A percentile compares a stretch with the other conserved stretches of the same genome.
These are phyloP conservation scores for Alternaria sp. DNA, from an alignment of 2,329 filamentous ascomycete species.

Conservation along the genomic window DNA sequence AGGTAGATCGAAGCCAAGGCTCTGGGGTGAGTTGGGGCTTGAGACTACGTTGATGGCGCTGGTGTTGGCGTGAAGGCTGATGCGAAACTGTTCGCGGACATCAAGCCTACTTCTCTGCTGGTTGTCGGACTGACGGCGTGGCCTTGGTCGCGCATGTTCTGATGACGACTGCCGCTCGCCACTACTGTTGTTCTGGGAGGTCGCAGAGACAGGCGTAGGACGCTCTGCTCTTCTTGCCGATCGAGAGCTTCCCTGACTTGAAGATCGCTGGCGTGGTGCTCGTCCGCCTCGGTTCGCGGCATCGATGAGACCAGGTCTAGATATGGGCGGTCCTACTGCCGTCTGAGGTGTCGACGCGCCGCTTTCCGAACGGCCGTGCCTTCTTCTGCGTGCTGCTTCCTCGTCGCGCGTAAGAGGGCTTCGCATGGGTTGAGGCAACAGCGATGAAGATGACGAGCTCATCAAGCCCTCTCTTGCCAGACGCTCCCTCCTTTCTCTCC, in stretches of 20 bases:
- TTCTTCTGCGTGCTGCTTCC: slow-evolving; percentile 40
- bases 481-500: slow-evolving; percentile 44
- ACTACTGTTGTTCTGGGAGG: slow-evolving; percentile 65
- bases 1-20: slow-evolving; percentile 36
- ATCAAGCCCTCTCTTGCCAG: slow-evolving; percentile 51
- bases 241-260: slow-evolving; percentile 57
- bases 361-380: slow-evolving; percentile 47
- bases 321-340: slow-evolving; percentile 53
- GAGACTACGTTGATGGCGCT: slow-evolving; percentile 29
- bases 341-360: slow-evolving; percentile 45
- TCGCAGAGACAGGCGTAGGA: slow-evolving; percentile 37
- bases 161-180: slow-evolving; percentile 46
- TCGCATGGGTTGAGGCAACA: slow-evolving; percentile 34
- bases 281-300: slow-evolving; percentile 46
- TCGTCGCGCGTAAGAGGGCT: slow-evolving; percentile 42
- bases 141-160: slow-evolving; percentile 29
- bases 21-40: slow-evolving; percentile 41
- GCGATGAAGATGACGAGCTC: slow-evolving; percentile 32
- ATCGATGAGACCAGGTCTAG: slow-evolving; percentile 57
- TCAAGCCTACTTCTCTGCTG: slow-evolving; percentile 57
- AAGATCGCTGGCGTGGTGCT: slow-evolving; percentile 54
- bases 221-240: slow-evolving; percentile 46
- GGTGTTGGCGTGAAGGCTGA: slow-evolving; percentile 28
- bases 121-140: slow-evolving; percentile 51
- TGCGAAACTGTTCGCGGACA: slow-evolving; percentile 45